Percentiles rank a stretch among this genome's conserved stretches.
Conservation (phyloP, 345 rosid species). For the Anastatica hierochuntica region DNA sequence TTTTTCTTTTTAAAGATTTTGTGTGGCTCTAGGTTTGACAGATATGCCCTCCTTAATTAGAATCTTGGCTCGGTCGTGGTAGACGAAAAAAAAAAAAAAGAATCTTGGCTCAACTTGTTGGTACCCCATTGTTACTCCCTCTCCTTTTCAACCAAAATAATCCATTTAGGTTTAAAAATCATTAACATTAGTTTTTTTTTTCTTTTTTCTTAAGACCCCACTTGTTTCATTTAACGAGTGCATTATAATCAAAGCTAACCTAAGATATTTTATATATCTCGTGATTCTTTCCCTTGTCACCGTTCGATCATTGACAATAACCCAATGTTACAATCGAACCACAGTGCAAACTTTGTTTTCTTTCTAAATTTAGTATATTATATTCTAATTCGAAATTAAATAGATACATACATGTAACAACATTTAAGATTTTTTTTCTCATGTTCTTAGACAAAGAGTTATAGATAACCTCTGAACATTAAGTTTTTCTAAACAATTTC, state of each 20-base stretch:
- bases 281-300: slow-evolving; percentile 3
- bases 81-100: too few species aligned
- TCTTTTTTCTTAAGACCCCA: neutral
- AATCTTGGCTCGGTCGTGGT: too few species aligned
- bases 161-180: slow-evolving; percentile 10
- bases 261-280: neutral
- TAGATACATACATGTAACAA: too few species aligned
- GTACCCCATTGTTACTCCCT: too few species aligned
- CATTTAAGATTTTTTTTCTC: too few species aligned
- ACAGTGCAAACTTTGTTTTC: too few species aligned
- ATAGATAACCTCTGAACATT: too few species aligned
- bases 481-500: too few species aligned
- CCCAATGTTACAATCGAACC: slow-evolving; percentile 10
- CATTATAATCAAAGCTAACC: slow-evolving; percentile 5
- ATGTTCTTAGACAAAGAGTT: too few species aligned
- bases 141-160: slow-evolving; percentile 4
- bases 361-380: too few species aligned
- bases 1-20: neutral
- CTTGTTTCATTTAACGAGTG: slow-evolving; percentile 8
- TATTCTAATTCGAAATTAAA: too few species aligned
- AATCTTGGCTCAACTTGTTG: too few species aligned
- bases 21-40: slow-evolving; percentile 16
- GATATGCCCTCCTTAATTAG: slow-evolving; percentile 9
- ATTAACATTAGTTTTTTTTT: neutral
- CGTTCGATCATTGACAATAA: neutral